Evolutionary conservation across 495 filamentous ascomycete species (phyloP).

Genomic region (Lasiosphaeria hispida): DNA sequence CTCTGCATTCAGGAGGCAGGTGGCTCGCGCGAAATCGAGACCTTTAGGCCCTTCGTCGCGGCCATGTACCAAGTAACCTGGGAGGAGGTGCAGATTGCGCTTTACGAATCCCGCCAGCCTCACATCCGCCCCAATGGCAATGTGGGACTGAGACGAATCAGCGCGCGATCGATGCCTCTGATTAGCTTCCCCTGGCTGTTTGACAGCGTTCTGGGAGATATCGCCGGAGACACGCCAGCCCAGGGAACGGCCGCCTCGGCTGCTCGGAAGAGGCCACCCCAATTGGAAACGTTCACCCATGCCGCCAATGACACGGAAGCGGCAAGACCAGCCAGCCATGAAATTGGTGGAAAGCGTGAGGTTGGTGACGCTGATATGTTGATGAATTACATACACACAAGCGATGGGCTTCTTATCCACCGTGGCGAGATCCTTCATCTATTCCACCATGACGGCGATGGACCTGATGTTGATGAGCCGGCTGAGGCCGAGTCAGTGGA

Average conservation of each 20-base stretch:
- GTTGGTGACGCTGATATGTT: background rate
- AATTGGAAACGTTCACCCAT: background rate
- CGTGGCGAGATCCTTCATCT: conserved; percentile 34
- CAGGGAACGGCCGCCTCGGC: conserved; percentile 1
- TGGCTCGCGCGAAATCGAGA: conserved; percentile 51
- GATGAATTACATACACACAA: conserved; percentile 23
- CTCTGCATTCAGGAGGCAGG: conserved; percentile 63
- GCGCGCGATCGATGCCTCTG: conserved; percentile 61
- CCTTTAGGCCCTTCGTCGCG: conserved; percentile 68
- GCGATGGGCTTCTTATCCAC: conserved; percentile 30
- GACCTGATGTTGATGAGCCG: background rate
- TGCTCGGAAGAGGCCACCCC: background rate
- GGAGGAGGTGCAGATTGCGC: conserved; percentile 59
- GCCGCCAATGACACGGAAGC: background rate
- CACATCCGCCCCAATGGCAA: conserved; percentile 37
- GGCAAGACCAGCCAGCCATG: background rate
- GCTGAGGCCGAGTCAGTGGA: background rate
- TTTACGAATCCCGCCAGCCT: conserved; percentile 43
- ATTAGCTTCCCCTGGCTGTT: conserved; percentile 97
- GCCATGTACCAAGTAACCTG: conserved; percentile 86
- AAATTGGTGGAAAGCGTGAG: background rate
- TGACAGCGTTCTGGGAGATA: conserved; percentile 63
- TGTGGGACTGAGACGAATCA: conserved; percentile 33
- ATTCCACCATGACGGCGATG: conserved; percentile 21
- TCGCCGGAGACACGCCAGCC: conserved; percentile 46